Evolutionary conservation across 1,284 basidiomycete species (phyloP).

Genomic region (Peniophora sp.): DNA sequence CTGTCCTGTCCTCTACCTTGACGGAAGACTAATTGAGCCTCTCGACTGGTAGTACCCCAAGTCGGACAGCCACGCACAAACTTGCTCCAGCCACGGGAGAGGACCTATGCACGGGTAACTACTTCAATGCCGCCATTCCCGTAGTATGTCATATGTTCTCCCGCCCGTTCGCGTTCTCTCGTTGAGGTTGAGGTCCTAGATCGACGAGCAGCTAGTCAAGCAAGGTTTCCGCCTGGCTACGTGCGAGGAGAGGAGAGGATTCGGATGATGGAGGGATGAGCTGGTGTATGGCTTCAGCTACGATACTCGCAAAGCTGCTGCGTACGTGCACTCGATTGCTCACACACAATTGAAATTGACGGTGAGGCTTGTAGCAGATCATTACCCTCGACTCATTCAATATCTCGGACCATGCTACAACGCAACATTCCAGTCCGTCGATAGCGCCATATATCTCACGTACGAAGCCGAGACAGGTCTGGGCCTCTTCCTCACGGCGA

Average conservation of each 20-base stretch:
- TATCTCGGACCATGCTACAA: constrained; percentile 71
- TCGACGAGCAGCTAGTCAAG: constrained; percentile 15
- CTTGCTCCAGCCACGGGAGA: constrained; percentile 27
- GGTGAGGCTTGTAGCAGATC: constrained; percentile 59
- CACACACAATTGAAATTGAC: no score
- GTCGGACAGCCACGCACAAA: constrained; percentile 29
- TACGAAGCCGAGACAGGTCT: constrained; percentile 73
- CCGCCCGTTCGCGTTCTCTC: background rate
- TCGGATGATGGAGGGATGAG: constrained; percentile 34
- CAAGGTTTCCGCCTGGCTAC: constrained; percentile 26
- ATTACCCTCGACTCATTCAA: constrained; percentile 61
- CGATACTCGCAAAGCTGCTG: constrained; percentile 52
- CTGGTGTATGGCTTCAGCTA: constrained; percentile 66
- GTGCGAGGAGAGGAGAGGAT: constrained; percentile 48
- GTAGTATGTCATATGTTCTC: constrained; percentile 25
- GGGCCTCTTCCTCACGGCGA: constrained; percentile 51
- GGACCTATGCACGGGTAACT: constrained; percentile 42
- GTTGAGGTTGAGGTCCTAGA: constrained; percentile 3
- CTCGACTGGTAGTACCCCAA: constrained; percentile 56
- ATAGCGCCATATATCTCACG: constrained; percentile 62
- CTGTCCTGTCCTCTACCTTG: constrained; percentile 57
- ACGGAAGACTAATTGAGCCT: constrained; percentile 57
- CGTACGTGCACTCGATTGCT: constrained; percentile 35
- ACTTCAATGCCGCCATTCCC: constrained; percentile 38
- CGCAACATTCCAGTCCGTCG: constrained; percentile 58